Conservation (phyloP, 768 basidiomycete species). For the Hericium erinaceus region DNA sequence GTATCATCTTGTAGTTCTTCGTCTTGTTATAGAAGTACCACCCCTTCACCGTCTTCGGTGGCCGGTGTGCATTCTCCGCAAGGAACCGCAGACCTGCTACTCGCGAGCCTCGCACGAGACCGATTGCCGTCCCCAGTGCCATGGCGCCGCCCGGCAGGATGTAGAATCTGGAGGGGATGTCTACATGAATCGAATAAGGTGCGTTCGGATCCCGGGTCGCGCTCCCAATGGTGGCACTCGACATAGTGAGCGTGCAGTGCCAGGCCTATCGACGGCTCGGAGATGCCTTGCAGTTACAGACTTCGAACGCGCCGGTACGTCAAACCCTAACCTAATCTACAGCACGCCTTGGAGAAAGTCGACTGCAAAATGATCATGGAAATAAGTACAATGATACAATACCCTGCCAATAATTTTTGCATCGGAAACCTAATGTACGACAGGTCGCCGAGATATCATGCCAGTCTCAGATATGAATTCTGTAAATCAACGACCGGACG, state of each 20-base stretch:
- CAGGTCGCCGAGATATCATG: too few species aligned
- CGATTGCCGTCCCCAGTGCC: slow-evolving; percentile 55
- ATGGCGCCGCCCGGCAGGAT: slow-evolving; percentile 53
- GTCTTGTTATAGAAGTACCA: slow-evolving; percentile 98
- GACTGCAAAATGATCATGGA: too few species aligned
- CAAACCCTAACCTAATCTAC: too few species aligned
- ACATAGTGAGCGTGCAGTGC: background rate
- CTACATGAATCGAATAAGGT: slow-evolving; percentile 26
- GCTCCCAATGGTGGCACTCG: background rate
- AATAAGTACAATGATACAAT: too few species aligned
- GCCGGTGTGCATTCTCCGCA: slow-evolving; percentile 88
- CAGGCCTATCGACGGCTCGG: background rate
- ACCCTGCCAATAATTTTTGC: too few species aligned
- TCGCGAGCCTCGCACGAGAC: slow-evolving; percentile 65
- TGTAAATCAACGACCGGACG: too few species aligned
- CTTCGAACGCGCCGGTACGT: too few species aligned
- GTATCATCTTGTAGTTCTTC: slow-evolving; percentile 82
- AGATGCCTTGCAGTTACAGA: too few species aligned
- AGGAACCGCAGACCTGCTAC: slow-evolving; percentile 69
- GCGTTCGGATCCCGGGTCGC: slow-evolving; percentile 15
- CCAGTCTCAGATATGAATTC: too few species aligned
- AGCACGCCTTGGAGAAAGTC: too few species aligned
- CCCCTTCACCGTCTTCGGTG: slow-evolving; percentile 77
- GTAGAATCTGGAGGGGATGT: slow-evolving; percentile 49
- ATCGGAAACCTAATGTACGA: too few species aligned